phyloP scores from a whole-genome alignment of 129 eudicot genomes.

The Apium graveolens region DNA sequence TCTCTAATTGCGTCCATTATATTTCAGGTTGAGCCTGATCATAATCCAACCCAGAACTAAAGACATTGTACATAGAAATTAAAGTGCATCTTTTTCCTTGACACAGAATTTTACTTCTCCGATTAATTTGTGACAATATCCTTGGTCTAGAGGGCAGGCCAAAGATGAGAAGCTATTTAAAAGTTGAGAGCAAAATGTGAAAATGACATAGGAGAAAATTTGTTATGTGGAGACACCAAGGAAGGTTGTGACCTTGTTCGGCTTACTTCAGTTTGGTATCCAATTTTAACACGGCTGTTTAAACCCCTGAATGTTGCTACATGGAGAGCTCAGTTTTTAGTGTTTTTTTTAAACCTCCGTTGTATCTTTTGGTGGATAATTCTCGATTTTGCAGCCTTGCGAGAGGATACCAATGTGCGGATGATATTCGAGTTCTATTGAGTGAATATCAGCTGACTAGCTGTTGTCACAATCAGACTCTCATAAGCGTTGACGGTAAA shows the following conservation, averaged over 20 bases:
- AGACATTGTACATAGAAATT: not conserved
- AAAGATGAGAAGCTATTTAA: not conserved
- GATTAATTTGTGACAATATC: not conserved
- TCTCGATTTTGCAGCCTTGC: not conserved
- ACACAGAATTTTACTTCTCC: not conserved
- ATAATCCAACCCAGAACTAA: not conserved
- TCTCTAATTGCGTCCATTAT: not conserved
- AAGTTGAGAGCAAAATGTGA: not conserved
- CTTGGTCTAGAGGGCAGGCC: constrained; percentile 4
- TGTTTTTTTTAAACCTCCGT: too few relatives aligned
- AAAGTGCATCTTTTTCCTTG: constrained; percentile 1
- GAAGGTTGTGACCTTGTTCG: not conserved
- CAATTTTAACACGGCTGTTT: not conserved
- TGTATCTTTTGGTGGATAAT: not conserved
- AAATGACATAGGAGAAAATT: not conserved
- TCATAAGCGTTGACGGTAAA: not conserved
- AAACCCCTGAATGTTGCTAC: not conserved
- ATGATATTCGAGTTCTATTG: not conserved
- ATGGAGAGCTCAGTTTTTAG: not conserved
- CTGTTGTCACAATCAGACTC: not conserved
- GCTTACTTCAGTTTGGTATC: not conserved
- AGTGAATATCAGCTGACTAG: not conserved
- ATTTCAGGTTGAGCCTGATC: not conserved
- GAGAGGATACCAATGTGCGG: not conserved
- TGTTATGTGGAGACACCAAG: not conserved